Conservation (phyloP, 768 basidiomycete species). For the Auriscalpium microsporum region DNA sequence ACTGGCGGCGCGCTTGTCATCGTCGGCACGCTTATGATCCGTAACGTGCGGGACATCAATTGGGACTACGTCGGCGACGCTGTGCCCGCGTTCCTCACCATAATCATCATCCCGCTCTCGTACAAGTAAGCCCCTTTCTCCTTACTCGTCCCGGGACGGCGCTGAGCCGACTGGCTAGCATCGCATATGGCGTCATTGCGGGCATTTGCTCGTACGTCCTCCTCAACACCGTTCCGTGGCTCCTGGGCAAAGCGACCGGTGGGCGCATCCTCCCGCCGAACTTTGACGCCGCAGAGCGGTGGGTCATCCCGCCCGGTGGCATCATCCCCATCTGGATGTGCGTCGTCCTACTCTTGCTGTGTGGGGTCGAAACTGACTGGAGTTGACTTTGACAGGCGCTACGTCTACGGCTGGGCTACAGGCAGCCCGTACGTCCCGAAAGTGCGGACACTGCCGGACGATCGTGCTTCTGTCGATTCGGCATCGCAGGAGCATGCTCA, state of each 20-base stretch:
- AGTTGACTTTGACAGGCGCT: not conserved
- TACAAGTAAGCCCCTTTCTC: conserved; percentile 48
- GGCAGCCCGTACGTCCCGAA: not conserved
- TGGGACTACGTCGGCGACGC: conserved; percentile 85
- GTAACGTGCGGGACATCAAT: conserved; percentile 77
- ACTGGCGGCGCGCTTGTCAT: conserved; percentile 81
- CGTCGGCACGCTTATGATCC: conserved; percentile 84
- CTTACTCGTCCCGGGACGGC: not conserved
- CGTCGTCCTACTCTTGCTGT: not conserved
- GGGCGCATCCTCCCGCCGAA: conserved; percentile 58
- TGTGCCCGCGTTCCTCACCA: conserved; percentile 78
- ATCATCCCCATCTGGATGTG: conserved; percentile 64
- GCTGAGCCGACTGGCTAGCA: conserved; percentile 35
- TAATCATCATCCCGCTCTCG: conserved; percentile 70
- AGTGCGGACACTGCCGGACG: not conserved
- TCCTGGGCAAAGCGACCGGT: conserved; percentile 44
- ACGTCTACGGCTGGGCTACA: not conserved
- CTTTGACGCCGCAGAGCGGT: conserved; percentile 56
- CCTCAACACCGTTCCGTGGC: conserved; percentile 61
- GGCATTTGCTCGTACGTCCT: conserved; percentile 64
- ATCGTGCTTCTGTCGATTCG: not conserved
- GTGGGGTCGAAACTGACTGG: not conserved
- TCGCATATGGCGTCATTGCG: conserved; percentile 84
- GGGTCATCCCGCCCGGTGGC: conserved; percentile 65
- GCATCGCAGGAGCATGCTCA: not conserved